These are phyloP conservation scores for Herpetomonas muscarum DNA, from an alignment of 208 protist species.

Conservation along the genomic window DNA sequence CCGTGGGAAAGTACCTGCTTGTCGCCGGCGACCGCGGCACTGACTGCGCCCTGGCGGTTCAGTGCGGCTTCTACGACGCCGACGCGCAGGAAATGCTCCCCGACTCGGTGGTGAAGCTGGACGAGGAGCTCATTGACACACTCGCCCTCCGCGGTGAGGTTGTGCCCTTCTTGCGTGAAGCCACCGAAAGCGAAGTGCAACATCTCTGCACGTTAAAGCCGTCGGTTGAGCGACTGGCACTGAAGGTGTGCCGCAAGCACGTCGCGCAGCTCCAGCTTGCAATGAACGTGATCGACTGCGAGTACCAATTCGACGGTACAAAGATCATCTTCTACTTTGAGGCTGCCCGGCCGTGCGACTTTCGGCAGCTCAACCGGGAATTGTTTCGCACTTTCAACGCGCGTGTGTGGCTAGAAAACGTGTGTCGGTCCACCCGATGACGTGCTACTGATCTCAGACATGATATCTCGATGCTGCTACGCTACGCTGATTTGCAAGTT, in stretches of 20 bases:
- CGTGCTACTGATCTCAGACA: no score
- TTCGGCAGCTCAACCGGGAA: constrained; percentile 70
- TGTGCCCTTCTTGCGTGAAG: constrained; percentile 50
- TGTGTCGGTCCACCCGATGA: constrained; percentile 41
- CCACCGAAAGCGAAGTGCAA: constrained; percentile 59
- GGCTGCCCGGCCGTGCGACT: constrained; percentile 57
- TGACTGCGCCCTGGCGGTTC: constrained; percentile 72
- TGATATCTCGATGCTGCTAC: no score
- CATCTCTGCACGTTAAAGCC: constrained; percentile 50
- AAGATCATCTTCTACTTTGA: constrained; percentile 90
- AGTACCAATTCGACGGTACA: constrained; percentile 89
- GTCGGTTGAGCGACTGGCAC: constrained; percentile 62
- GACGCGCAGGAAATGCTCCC: constrained; percentile 2
- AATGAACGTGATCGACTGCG: constrained; percentile 81
- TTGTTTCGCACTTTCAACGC: constrained; percentile 80
- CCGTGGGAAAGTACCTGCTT: constrained; percentile 61
- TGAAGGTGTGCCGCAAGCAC: constrained; percentile 60
- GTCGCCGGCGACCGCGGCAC: constrained; percentile 79
- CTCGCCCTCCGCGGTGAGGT: constrained; percentile 20
- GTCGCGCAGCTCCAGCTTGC: constrained; percentile 36
- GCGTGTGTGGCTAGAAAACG: constrained; percentile 90
- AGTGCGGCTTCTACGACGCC: constrained; percentile 45
- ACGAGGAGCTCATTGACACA: constrained; percentile 18
- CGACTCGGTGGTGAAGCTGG: constrained; percentile 14
- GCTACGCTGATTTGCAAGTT: no score